phyloP scores from a whole-genome alignment of 805 yeast genomes.

The Ogataea methylovora region DNA sequence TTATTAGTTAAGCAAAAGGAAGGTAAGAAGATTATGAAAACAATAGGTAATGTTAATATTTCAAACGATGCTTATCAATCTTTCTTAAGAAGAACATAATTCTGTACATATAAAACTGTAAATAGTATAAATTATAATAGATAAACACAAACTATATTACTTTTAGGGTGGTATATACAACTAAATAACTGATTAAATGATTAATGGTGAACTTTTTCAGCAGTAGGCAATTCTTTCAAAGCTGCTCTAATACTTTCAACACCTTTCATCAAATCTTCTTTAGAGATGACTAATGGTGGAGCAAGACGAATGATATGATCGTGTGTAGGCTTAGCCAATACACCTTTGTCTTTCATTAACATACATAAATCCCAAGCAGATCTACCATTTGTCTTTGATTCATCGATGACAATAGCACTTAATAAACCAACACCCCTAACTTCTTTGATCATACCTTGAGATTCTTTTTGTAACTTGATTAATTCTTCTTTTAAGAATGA shows the following conservation, averaged over 20 bases:
- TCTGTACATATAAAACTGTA: background rate
- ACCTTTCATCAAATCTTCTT: conserved; percentile 80
- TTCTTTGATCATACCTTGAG: conserved; percentile 45
- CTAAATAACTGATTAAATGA: too few relatives aligned
- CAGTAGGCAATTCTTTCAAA: conserved; percentile 49
- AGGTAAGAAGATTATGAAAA: conserved; percentile 81
- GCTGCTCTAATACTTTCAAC: conserved; percentile 62
- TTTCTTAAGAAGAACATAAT: conserved; percentile 42
- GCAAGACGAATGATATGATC: conserved; percentile 93
- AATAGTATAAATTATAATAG: background rate
- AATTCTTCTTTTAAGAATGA: conserved; percentile 56
- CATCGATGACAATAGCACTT: conserved; percentile 87
- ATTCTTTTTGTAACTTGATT: conserved; percentile 42
- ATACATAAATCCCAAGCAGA: conserved; percentile 95
- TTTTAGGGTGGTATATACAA: too few relatives aligned
- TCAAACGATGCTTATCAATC: conserved; percentile 87
- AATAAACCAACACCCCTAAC: conserved; percentile 83
- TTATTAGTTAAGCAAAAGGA: conserved; percentile 83
- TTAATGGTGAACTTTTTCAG: conserved; percentile 36
- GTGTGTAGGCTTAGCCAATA: conserved; percentile 94
- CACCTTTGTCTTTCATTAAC: conserved; percentile 80
- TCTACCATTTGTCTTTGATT: conserved; percentile 74
- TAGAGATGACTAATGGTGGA: conserved; percentile 87
- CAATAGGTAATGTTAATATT: conserved; percentile 70
- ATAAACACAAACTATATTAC: too few relatives aligned